Base-by-base conservation (phyloP, 768 basidiomycete species). In the Lactifluus volemus region DNA sequence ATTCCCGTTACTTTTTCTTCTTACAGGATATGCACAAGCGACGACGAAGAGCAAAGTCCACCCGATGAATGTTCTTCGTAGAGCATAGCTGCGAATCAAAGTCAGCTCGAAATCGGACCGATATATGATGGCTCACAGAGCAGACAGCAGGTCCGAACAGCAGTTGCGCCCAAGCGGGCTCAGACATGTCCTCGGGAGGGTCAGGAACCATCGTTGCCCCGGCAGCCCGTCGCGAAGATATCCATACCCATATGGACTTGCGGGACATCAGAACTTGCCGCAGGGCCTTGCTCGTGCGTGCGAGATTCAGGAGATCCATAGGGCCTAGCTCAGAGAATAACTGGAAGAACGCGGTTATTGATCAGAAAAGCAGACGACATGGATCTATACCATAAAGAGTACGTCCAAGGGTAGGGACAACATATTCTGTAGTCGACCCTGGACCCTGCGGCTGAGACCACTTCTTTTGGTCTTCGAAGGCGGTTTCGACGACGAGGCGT, bases 101-200 rank as follows among this genome's bases (percentile, higher is more conserved):
- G 36, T 61, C 38, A 55, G 49, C n/a, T n/a, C 11, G 14, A 34
- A 15, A 19, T 15, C 1, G 15, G 50, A 39, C 38, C 59, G 15
- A 50, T 10, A 25, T 19, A 17, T 14, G 9, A 12, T 4, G 15
- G 30, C 63, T 50, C 14, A 63, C 63, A 12, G 55, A 64, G 42
- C 63, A 64, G 6, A 64, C 34, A 14, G 63, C 45, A 44, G 60
- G 60, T 11, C 64, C 62, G 10, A 63, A 65, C 17, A 65, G 2
- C 17, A 65, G 53, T 19, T 64, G 44, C 19, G 63, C 64, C 64
- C 64, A 65, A 12, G 63, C 57, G 10, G 64, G 64, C 41, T 65
- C 64, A 17, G 64, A 64, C 56, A 65, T 65, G 30, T 64, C 63
- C n/a, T 65, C 64, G 0, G 64, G 64, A 14, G 57, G 57, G 8